A percentile compares a stretch with the other conserved stretches of the same genome.
Evolutionary conservation across 768 basidiomycete genomes (phyloP).

Genomic region (Leucogyrophana mollusca): DNA sequence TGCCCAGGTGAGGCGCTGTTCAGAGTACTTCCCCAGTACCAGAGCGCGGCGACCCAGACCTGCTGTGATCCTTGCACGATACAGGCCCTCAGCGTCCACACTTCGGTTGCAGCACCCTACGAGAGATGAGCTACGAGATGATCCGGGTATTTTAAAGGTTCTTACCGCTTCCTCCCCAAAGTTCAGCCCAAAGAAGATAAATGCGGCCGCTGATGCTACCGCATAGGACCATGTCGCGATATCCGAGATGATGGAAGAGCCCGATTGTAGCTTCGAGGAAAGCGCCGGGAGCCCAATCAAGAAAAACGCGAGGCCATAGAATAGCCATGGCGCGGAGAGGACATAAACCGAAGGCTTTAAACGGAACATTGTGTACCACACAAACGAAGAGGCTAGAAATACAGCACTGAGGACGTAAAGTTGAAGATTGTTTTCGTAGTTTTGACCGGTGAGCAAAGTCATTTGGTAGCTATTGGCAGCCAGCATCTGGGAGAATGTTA

Average conservation of each 20-base stretch:
- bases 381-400: constrained; percentile 80
- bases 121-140: constrained; percentile 1
- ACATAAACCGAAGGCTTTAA: constrained; percentile 86
- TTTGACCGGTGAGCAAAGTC: constrained; percentile 83
- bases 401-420: constrained; percentile 89
- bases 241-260: constrained; percentile 69
- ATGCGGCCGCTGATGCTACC: constrained; percentile 88
- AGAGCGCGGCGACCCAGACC: constrained; percentile 92
- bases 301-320: constrained; percentile 90
- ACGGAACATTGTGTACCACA: constrained; percentile 91
- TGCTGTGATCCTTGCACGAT: constrained; percentile 94
- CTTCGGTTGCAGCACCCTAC: constrained; percentile 92
- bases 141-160: constrained; percentile 7
- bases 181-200: constrained; percentile 92
- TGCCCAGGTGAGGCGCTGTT: constrained; percentile 51
- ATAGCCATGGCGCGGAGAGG: constrained; percentile 84
- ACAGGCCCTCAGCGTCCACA: constrained; percentile 90
- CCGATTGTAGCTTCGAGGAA: constrained; percentile 49
- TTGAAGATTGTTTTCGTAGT: constrained; percentile 76
- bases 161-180: constrained; percentile 93
- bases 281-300: constrained; percentile 87
- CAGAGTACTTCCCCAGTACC: constrained; percentile 92
- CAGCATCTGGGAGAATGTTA: constrained; percentile 64
- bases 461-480: constrained; percentile 95
- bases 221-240: constrained; percentile 91